Percentiles rank a stretch among this genome's conserved stretches.
These are phyloP conservation scores for Blastocystis sp. DNA, from an alignment of 352 stramenopile species.

Conservation along the genomic window DNA sequence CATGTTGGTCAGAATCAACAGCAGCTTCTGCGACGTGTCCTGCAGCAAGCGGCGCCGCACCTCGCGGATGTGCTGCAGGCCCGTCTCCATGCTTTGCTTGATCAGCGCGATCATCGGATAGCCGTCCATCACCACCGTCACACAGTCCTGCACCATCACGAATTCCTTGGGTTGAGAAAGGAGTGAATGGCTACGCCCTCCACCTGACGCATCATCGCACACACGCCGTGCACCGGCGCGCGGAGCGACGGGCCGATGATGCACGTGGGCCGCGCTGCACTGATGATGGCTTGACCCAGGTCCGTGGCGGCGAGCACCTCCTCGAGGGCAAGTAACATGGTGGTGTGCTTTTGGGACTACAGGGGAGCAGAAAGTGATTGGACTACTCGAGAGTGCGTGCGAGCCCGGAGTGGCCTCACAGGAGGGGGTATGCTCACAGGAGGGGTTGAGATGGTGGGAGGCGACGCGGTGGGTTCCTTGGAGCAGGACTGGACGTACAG, in stretches of 20 bases:
- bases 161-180: conserved; percentile 7
- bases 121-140: conserved; percentile 35
- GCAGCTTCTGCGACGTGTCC: neutral
- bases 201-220: conserved; percentile 36
- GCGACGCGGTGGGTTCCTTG: no score
- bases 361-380: neutral
- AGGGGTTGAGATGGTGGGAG: no score
- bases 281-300: conserved; percentile 14
- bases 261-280: neutral
- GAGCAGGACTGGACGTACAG: neutral
- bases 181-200: neutral
- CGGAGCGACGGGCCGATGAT: conserved; percentile 44
- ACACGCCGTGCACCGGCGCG: conserved; percentile 40
- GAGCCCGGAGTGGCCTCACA: no score
- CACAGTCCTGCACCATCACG: conserved; percentile 15
- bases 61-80: conserved; percentile 2
- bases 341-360: neutral
- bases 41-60: neutral
- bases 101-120: conserved; percentile 49
- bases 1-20: conserved; percentile 65
- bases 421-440: no score
- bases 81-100: conserved; percentile 14
- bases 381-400: no score
- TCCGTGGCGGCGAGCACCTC: neutral
- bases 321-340: conserved; percentile 16